These are phyloP conservation scores for Nigrospora osmanthi DNA, from an alignment of 2,329 filamentous ascomycete genomes.

Conservation along the genomic window DNA sequence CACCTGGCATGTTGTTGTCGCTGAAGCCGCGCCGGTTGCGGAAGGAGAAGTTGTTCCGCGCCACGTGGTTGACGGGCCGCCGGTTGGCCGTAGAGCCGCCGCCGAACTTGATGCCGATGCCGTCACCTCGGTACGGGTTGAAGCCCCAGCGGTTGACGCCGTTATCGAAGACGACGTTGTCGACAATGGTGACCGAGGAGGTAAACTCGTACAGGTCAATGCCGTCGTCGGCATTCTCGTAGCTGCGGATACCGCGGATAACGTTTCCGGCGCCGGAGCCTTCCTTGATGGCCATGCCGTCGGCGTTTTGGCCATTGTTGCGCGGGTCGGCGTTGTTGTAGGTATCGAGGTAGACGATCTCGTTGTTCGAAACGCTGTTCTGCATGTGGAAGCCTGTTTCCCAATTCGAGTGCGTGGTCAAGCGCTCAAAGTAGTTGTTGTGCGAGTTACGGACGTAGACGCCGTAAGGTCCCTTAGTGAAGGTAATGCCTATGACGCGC, in stretches of 20 bases:
- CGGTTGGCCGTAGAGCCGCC: slow-evolving; percentile 27
- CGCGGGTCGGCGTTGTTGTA: slow-evolving; percentile 37
- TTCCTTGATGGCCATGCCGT: slow-evolving; percentile 39
- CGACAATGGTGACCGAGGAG: slow-evolving; percentile 30
- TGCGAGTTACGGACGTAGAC: slow-evolving; percentile 25
- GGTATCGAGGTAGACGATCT: slow-evolving; percentile 33
- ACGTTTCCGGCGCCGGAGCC: slow-evolving; percentile 37
- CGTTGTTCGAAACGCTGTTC: slow-evolving; percentile 24
- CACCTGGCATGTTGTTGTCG: slow-evolving; percentile 34
- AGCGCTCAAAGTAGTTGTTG: slow-evolving; percentile 27
- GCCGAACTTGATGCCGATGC: slow-evolving; percentile 39
- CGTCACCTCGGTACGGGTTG: slow-evolving; percentile 32
- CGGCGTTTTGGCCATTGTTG: slow-evolving; percentile 43
- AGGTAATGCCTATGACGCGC: slow-evolving; percentile 31
- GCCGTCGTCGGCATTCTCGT: slow-evolving; percentile 43
- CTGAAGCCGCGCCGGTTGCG: slow-evolving; percentile 32
- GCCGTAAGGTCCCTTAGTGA: slow-evolving; percentile 29
- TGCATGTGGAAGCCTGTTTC: slow-evolving; percentile 26
- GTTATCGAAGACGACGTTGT: slow-evolving; percentile 35
- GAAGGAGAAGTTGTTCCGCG: slow-evolving; percentile 34
- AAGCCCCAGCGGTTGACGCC: slow-evolving; percentile 37
- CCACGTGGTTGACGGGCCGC: slow-evolving; percentile 30
- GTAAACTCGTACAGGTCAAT: slow-evolving; percentile 34
- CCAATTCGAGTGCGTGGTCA: slow-evolving; percentile 28
- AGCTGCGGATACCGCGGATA: slow-evolving; percentile 34